phyloP scores from a whole-genome alignment of 352 stramenopile species.

The Phytophthora ramorum region DNA sequence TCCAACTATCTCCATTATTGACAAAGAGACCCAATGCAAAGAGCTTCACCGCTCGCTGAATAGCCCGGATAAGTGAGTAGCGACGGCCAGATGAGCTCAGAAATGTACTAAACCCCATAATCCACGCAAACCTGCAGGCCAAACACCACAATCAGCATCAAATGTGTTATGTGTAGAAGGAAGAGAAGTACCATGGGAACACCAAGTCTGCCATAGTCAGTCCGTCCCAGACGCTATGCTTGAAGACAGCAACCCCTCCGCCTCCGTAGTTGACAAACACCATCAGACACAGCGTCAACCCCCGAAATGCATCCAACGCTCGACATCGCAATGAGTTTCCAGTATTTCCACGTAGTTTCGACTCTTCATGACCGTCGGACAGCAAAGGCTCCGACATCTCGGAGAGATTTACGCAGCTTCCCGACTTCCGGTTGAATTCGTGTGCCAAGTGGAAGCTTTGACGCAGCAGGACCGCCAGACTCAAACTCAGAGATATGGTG shows the following conservation, averaged over 20 bases:
- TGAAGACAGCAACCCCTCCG: slow-evolving; percentile 68
- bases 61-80: slow-evolving; percentile 7
- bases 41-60: slow-evolving; percentile 51
- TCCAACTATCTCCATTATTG: slow-evolving; percentile 67
- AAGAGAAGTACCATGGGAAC: slow-evolving; percentile 71
- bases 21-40: slow-evolving; percentile 75
- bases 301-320: slow-evolving; percentile 77
- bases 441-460: slow-evolving; percentile 7
- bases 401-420: slow-evolving; percentile 4
- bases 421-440: slow-evolving; percentile 2
- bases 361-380: background rate
- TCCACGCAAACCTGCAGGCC: slow-evolving; percentile 76
- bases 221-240: slow-evolving; percentile 82
- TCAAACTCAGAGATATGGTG: background rate
- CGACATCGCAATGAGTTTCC: slow-evolving; percentile 29
- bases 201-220: slow-evolving; percentile 76
- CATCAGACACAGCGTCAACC: slow-evolving; percentile 80
- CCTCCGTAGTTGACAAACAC: slow-evolving; percentile 91
- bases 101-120: slow-evolving; percentile 77
- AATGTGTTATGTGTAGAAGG: background rate
- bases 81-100: slow-evolving; percentile 26
- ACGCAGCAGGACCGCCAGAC: slow-evolving; percentile 12
- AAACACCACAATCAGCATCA: slow-evolving; percentile 5
- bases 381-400: slow-evolving; percentile 21
- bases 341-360: background rate